Conservation (phyloP, 495 filamentous ascomycete species). For the Aspergillus homomorphus region DNA sequence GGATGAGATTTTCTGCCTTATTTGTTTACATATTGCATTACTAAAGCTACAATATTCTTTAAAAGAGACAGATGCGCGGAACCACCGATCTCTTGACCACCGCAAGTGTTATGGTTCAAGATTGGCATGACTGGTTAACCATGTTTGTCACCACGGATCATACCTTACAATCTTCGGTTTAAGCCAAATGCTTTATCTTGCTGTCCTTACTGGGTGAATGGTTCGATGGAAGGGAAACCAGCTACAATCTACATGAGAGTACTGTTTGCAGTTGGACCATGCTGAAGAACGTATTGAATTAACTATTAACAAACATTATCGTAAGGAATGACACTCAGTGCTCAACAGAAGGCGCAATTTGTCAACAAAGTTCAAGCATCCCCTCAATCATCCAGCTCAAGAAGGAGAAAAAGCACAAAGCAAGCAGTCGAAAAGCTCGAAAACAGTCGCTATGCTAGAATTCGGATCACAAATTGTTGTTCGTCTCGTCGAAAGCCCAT, state of each 20-base stretch:
- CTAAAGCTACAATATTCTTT: background rate
- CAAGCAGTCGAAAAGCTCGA: background rate
- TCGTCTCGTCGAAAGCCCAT: background rate
- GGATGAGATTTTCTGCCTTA: background rate
- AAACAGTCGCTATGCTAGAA: conserved; percentile 1
- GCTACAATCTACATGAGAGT: no score
- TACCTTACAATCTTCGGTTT: no score
- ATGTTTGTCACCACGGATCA: no score
- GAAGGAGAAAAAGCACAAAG: background rate
- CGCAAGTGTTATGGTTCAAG: no score
- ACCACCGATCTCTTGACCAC: no score
- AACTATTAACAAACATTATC: background rate
- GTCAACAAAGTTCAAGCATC: background rate
- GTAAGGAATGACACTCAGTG: background rate
- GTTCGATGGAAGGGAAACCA: no score
- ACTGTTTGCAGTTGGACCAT: no score
- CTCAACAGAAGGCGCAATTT: background rate
- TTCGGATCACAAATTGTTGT: background rate
- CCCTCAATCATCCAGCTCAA: background rate
- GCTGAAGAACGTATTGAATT: background rate
- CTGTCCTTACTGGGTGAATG: no score
- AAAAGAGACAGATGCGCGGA: no score
- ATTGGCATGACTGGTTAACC: no score
- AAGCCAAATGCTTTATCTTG: no score
- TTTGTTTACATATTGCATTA: background rate